These are phyloP conservation scores for Mycena indigotica DNA, from an alignment of 768 basidiomycete species.

Conservation along the genomic window DNA sequence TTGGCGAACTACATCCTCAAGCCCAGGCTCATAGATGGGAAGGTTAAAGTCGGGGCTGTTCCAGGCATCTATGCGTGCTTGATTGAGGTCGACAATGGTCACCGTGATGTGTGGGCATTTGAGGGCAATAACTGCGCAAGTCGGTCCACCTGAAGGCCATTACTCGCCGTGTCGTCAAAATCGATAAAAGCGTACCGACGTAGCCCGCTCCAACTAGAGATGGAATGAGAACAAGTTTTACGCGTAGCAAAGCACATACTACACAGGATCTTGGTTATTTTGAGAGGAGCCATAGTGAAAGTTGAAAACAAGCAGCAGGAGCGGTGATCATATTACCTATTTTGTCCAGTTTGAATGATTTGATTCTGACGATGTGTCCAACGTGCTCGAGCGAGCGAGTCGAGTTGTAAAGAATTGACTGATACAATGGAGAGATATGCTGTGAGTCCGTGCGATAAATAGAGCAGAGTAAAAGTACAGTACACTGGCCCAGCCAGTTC, in stretches of 20 bases:
- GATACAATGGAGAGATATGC: neutral
- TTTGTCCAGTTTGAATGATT: neutral
- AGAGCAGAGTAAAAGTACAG: constrained; percentile 3
- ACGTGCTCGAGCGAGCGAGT: neutral
- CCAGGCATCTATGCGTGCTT: constrained; percentile 94
- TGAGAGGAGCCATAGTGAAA: constrained; percentile 25
- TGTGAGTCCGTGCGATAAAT: constrained; percentile 4
- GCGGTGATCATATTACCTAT: neutral
- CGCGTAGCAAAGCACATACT: constrained; percentile 47
- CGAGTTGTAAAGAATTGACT: neutral
- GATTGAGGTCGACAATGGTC: constrained; percentile 98
- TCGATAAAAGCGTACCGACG: constrained; percentile 63
- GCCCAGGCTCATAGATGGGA: constrained; percentile 97
- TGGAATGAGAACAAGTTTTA: constrained; percentile 10
- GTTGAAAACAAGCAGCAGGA: constrained; percentile 8
- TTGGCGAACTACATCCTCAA: constrained; percentile 85
- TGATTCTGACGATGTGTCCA: neutral
- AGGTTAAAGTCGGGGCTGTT: constrained; percentile 82
- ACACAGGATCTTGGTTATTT: constrained; percentile 73
- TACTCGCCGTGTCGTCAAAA: constrained; percentile 1
- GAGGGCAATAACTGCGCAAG: constrained; percentile 91
- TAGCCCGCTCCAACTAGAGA: constrained; percentile 83
- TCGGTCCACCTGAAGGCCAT: constrained; percentile 74
- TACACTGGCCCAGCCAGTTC: constrained; percentile 7
- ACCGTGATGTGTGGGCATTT: constrained; percentile 92